phyloP scores from a whole-genome alignment of 441 rosid genomes.

The Heliophila coronopifolia region DNA sequence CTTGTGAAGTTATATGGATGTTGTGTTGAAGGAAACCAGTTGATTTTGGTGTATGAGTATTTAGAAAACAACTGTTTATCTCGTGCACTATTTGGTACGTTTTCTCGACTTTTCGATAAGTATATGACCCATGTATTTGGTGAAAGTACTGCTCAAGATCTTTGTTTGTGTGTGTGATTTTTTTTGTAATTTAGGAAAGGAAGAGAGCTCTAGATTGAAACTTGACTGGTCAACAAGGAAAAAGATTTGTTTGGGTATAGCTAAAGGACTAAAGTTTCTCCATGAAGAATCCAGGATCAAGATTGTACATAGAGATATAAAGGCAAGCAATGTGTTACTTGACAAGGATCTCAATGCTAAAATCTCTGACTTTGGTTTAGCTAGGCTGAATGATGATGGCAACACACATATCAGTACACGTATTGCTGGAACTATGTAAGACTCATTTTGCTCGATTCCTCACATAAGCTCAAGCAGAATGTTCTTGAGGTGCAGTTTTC shows the following conservation, averaged over 20 bases:
- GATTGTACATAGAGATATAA: slow-evolving; percentile 83
- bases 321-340: slow-evolving; percentile 74
- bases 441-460: too few relatives aligned
- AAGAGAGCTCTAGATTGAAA: slow-evolving; percentile 36
- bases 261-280: slow-evolving; percentile 71
- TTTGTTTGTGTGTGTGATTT: not conserved
- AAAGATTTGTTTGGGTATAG: slow-evolving; percentile 68
- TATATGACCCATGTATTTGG: not conserved
- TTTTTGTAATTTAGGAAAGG: slow-evolving; percentile 40
- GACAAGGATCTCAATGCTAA: slow-evolving; percentile 68
- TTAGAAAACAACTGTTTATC: slow-evolving; percentile 72
- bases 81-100: slow-evolving; percentile 67
- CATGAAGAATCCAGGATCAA: slow-evolving; percentile 80
- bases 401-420: slow-evolving; percentile 71
- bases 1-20: slow-evolving; percentile 82
- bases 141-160: not conserved
- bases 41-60: slow-evolving; percentile 63
- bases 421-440: slow-evolving; percentile 85
- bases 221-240: slow-evolving; percentile 65
- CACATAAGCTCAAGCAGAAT: not conserved
- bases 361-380: slow-evolving; percentile 81
- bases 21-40: slow-evolving; percentile 72
- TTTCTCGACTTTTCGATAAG: not conserved
- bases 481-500: not conserved
- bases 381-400: slow-evolving; percentile 67